Conservation (phyloP, 2,329 filamentous ascomycete species). For the Diaporthe ampelina region DNA sequence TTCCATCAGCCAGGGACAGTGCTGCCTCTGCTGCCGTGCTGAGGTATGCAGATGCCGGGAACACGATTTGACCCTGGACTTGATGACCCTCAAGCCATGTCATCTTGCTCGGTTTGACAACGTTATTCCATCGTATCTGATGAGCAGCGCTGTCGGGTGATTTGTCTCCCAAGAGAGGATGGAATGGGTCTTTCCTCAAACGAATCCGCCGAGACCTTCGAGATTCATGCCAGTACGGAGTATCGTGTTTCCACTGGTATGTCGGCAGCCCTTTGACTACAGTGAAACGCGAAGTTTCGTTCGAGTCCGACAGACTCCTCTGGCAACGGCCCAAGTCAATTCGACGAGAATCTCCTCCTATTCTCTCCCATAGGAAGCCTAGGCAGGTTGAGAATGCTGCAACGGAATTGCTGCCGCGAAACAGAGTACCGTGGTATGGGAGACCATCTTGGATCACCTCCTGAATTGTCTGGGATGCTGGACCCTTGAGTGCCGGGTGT, state of each 20-base stretch:
- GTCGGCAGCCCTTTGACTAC: conserved; percentile 35
- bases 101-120: conserved; percentile 45
- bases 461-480: conserved; percentile 50
- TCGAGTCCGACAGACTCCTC: conserved; percentile 3
- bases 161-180: conserved; percentile 36
- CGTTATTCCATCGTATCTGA: conserved; percentile 47
- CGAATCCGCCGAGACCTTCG: conserved; percentile 31
- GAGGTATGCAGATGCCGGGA: conserved; percentile 51
- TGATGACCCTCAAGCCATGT: conserved; percentile 57
- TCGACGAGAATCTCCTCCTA: not conserved
- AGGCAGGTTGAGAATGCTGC: conserved; percentile 40
- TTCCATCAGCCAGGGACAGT: conserved; percentile 1
- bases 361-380: conserved; percentile 40
- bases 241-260: conserved; percentile 40
- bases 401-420: conserved; percentile 43
- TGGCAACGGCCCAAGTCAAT: conserved; percentile 19
- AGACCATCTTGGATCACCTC: conserved; percentile 35
- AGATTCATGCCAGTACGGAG: conserved; percentile 38
- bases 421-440: conserved; percentile 46
- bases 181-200: not conserved
- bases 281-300: not conserved
- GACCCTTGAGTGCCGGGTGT: conserved; percentile 57
- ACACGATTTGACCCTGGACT: conserved; percentile 52
- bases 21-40: conserved; percentile 43
- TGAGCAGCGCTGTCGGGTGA: conserved; percentile 3